Conservation (phyloP, 2,329 filamentous ascomycete genomes). For the Sarocladiaceae sp. region DNA sequence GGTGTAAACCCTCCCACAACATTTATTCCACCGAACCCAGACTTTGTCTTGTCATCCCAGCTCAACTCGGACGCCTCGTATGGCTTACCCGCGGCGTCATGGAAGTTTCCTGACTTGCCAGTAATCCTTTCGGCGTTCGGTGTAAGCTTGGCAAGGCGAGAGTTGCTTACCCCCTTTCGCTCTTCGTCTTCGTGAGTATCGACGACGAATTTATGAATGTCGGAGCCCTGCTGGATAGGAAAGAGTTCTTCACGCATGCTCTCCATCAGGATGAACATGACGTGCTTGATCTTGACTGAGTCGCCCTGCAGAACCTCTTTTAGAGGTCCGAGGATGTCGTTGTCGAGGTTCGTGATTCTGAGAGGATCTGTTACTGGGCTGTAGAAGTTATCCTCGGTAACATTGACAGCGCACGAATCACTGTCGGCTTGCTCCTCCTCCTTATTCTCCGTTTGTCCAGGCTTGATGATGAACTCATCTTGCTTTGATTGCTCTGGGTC, state of each 20-base stretch:
- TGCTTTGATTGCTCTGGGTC: background rate
- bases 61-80: background rate
- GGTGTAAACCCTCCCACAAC: constrained; percentile 26
- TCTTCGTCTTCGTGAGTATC: constrained; percentile 19
- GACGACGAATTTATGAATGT: constrained; percentile 21
- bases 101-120: constrained; percentile 16
- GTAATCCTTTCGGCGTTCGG: constrained; percentile 20
- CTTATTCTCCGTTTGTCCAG: background rate
- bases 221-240: constrained; percentile 27
- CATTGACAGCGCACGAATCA: background rate
- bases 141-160: constrained; percentile 18
- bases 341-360: constrained; percentile 27
- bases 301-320: constrained; percentile 12
- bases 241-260: constrained; percentile 28
- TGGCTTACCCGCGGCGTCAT: constrained; percentile 11
- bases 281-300: constrained; percentile 29
- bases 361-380: constrained; percentile 26
- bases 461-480: background rate
- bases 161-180: constrained; percentile 18
- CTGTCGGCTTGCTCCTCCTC: background rate
- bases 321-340: constrained; percentile 17
- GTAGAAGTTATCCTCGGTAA: constrained; percentile 16
- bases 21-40: constrained; percentile 29
- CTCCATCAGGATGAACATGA: constrained; percentile 31
- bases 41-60: constrained; percentile 15